These are phyloP conservation scores for Bolboschoenoplectus hybrid DNA, from an alignment of 202 grass and related monocot genomes.

Conservation along the genomic window DNA sequence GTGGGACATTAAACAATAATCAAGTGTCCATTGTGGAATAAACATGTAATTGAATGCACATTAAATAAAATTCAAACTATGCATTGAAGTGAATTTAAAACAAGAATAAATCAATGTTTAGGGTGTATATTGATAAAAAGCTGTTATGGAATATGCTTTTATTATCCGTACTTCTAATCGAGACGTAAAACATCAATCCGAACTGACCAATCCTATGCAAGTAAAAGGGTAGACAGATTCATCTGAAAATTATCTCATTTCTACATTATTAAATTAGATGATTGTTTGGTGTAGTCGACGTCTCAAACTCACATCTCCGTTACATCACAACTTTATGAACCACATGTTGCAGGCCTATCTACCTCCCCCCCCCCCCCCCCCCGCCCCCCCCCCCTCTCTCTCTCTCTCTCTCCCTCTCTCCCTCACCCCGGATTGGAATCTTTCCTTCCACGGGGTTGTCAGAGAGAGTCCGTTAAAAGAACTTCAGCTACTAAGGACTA, in stretches of 20 bases:
- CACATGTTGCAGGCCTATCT: conserved; percentile 13
- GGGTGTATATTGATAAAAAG: not conserved
- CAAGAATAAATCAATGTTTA: not conserved
- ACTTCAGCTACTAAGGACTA: not conserved
- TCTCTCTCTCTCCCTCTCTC: conserved; percentile 3
- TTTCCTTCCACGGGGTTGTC: not conserved
- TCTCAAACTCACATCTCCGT: conserved; percentile 35
- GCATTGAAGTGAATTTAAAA: not conserved
- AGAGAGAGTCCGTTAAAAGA: not conserved
- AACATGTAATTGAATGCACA: not conserved
- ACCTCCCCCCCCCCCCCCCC: conserved; percentile 13
- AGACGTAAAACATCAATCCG: not conserved
- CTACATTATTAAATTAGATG: not conserved
- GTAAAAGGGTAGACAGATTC: not conserved
- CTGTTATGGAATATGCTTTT: not conserved
- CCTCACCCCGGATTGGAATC: conserved; percentile 21
- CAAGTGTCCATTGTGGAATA: too few relatives aligned
- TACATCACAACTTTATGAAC: conserved; percentile 40
- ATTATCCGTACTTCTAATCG: not conserved
- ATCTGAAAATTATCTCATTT: not conserved
- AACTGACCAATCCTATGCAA: conserved; percentile 7
- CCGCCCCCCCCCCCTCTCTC: not conserved
- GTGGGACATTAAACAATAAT: not conserved
- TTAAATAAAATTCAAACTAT: not conserved
- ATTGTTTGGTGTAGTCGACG: conserved; percentile 31